Conservation (phyloP, 768 basidiomycete species). For the Termitomyces titanicus region DNA sequence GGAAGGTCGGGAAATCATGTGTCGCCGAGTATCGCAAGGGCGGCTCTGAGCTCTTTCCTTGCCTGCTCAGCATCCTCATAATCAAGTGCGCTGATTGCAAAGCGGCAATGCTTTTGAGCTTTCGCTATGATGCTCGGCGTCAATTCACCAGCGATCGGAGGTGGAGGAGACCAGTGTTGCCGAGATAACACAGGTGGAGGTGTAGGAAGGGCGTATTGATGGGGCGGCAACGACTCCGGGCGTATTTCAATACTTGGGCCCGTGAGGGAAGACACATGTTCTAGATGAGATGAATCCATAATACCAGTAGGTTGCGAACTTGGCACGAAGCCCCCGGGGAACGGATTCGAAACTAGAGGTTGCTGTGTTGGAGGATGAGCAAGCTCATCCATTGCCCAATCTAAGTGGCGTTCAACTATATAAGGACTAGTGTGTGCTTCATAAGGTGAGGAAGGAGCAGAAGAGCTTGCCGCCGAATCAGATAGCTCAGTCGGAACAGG, state of each 20-base stretch:
- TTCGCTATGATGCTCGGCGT: slow-evolving; percentile 65
- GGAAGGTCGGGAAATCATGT: slow-evolving; percentile 17
- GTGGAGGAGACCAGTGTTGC: slow-evolving; percentile 20
- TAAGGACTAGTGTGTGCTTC: slow-evolving; percentile 6
- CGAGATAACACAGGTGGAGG: slow-evolving; percentile 16
- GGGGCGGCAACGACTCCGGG: slow-evolving; percentile 10
- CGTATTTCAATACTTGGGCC: neutral
- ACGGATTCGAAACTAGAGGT: neutral
- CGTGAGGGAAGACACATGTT: neutral
- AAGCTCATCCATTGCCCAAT: neutral
- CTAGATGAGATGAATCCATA: neutral
- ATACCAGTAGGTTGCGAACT: neutral
- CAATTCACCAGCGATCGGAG: slow-evolving; percentile 39
- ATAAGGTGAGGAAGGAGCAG: slow-evolving; percentile 12
- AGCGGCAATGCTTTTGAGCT: slow-evolving; percentile 88
- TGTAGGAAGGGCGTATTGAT: slow-evolving; percentile 7
- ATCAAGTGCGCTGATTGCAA: slow-evolving; percentile 92
- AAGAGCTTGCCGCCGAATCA: neutral
- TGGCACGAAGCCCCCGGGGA: neutral
- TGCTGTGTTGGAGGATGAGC: neutral
- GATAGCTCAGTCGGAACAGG: neutral
- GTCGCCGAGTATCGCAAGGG: slow-evolving; percentile 64
- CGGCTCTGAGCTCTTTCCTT: slow-evolving; percentile 73
- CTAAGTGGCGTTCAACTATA: neutral
- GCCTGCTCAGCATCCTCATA: slow-evolving; percentile 93